Base-by-base conservation (phyloP, 176 grass and related monocot species). In the Thalia dealbata region DNA sequence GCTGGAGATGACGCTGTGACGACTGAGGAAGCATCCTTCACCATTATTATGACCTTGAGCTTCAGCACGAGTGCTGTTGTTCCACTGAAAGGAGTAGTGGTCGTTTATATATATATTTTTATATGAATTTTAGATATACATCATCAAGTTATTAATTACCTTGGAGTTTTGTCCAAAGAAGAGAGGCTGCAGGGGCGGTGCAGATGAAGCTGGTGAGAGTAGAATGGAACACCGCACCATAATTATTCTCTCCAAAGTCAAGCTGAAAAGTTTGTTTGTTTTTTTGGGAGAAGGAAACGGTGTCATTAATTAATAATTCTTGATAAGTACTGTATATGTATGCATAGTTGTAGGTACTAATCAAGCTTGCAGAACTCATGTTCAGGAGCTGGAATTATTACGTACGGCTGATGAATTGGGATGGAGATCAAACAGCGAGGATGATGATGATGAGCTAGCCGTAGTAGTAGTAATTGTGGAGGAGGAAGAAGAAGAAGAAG, bases 211-310 rank as follows among this genome's bases (percentile, higher is more conserved):
- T n/a, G 15, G 15, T 19, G 38, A 38, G 64, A 7, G 19, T 16
- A 18, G 15, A 38, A 10, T 42, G 5, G 7, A 1, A 19, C 41
- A 29, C 14, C 64, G 12, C 38, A 38, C 30, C 19, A 12, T 67
- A n/a, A n/a, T 11, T 4, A 19, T 9, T 67, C 0, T 67, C 64
- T 67, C 64, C 64, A 67, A 67, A 67, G 10, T 29, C 64, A 21
- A 67, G 38, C 64, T 67, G 64, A 67, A 67, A 67, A 38, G 32
- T 38, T 38, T 38, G n/a, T n/a, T n/a, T n/a, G n/a, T n/a, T n/a
- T n/a, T n/a, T n/a, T n/a, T n/a, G n/a, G n/a, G n/a, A n/a, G n/a
- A n/a, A n/a, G n/a, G n/a, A n/a, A n/a, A n/a, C 32, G 4, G 32
- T 4, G 32, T 38, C 32, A 38, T 38, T 38, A 38, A 38, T 38